A percentile compares a stretch with the other conserved stretches of the same genome.
These are phyloP conservation scores for Austroboletus eburneus DNA, from an alignment of 768 basidiomycete genomes.

Conservation along the genomic window DNA sequence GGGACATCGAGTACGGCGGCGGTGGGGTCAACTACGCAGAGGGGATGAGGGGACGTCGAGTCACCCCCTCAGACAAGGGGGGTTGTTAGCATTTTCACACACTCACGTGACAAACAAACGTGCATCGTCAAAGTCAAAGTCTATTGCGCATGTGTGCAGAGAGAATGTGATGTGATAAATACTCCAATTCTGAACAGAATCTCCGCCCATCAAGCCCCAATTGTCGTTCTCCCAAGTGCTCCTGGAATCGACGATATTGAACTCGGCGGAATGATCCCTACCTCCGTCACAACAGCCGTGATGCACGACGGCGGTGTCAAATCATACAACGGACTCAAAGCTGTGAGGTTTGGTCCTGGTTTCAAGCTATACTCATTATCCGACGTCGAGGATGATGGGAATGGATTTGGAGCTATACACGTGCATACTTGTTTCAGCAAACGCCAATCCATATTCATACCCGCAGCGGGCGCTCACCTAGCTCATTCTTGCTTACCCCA, in stretches of 20 bases:
- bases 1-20: slow-evolving; percentile 25
- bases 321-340: slow-evolving; percentile 88
- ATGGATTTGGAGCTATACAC: slow-evolving; percentile 27
- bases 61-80: slow-evolving; percentile 9
- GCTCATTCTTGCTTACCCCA: slow-evolving; percentile 92
- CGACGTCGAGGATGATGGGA: slow-evolving; percentile 14
- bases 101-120: slow-evolving; percentile 20
- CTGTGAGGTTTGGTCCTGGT: slow-evolving; percentile 55
- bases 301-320: slow-evolving; percentile 89
- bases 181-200: slow-evolving; percentile 1
- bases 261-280: slow-evolving; percentile 90
- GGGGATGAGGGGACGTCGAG: slow-evolving; percentile 3
- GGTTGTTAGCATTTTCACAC: slow-evolving; percentile 13
- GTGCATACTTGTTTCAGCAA: slow-evolving; percentile 2
- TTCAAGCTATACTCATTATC: slow-evolving; percentile 23
- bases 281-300: slow-evolving; percentile 96
- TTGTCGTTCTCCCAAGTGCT: slow-evolving; percentile 41
- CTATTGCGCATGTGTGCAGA: neutral
- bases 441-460: neutral
- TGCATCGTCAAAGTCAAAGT: slow-evolving; percentile 5
- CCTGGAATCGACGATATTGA: slow-evolving; percentile 82
- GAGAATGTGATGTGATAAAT: slow-evolving; percentile 6
- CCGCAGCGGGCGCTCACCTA: slow-evolving; percentile 51
- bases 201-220: slow-evolving; percentile 16
- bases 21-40: slow-evolving; percentile 5